Conservation (phyloP, 768 basidiomycete species). For the Mycena leptocephala region DNA sequence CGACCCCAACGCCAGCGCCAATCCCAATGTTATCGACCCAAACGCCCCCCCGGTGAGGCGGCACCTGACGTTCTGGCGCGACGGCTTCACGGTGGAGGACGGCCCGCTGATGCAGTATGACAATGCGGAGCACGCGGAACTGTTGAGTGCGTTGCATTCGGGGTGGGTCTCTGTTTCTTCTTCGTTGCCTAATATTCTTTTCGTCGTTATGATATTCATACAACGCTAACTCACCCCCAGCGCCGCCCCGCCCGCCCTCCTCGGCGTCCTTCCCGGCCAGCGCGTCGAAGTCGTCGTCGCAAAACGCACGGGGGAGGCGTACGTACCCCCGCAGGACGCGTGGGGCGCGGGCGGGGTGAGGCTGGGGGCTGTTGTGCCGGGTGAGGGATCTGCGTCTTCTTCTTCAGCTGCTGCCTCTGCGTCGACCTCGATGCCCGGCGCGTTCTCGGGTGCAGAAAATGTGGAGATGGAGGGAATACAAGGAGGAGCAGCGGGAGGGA, state of each 20-base stretch:
- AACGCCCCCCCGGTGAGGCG: slow-evolving; percentile 77
- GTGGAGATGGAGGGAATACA: no score
- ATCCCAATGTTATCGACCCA: slow-evolving; percentile 54
- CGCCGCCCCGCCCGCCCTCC: slow-evolving; percentile 76
- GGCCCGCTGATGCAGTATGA: slow-evolving; percentile 90
- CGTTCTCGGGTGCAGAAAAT: no score
- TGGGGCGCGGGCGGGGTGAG: slow-evolving; percentile 57
- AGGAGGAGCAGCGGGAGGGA: slow-evolving; percentile 39
- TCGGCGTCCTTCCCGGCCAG: slow-evolving; percentile 84
- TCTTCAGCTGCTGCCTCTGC: slow-evolving; percentile 36
- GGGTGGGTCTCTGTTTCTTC: slow-evolving; percentile 68
- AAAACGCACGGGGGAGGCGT: slow-evolving; percentile 81
- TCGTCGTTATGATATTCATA: no score
- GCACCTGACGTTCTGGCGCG: slow-evolving; percentile 91
- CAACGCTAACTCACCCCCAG: no score
- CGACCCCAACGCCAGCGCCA: slow-evolving; percentile 60
- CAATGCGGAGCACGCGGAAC: slow-evolving; percentile 78
- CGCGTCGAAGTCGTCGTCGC: slow-evolving; percentile 88
- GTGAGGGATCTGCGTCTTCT: slow-evolving; percentile 65
- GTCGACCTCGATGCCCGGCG: background rate
- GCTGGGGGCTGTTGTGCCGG: slow-evolving; percentile 86
- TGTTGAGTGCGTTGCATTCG: slow-evolving; percentile 84
- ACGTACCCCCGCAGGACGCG: slow-evolving; percentile 68
- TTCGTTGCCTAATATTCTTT: no score
- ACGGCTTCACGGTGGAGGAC: slow-evolving; percentile 94